Conservation (phyloP, 495 filamentous ascomycete genomes). For the Geoglossum glabrum region DNA sequence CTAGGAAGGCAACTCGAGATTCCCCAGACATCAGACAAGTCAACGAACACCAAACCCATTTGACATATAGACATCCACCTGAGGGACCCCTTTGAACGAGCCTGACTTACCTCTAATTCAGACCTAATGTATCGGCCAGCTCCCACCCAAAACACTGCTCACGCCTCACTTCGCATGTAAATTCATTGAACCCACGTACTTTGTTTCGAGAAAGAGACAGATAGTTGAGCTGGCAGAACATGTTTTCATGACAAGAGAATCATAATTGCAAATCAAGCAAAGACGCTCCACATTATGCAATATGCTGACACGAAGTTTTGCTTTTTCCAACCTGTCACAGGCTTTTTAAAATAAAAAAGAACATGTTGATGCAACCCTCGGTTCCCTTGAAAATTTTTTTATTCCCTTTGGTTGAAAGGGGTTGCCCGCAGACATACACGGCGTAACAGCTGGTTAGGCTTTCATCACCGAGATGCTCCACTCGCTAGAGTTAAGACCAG, state of each 20-base stretch:
- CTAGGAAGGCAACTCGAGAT: neutral
- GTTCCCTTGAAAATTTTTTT: neutral
- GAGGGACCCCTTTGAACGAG: neutral
- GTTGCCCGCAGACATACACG: neutral
- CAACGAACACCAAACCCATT: neutral
- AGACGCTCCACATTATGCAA: slow-evolving; percentile 1
- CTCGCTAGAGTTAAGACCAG: neutral
- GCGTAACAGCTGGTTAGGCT: neutral
- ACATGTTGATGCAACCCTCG: neutral
- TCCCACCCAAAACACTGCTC: neutral
- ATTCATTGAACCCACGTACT: neutral
- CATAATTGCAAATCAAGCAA: slow-evolving; percentile 1
- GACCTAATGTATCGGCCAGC: neutral
- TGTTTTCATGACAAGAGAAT: neutral
- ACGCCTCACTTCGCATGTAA: neutral
- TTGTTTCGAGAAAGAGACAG: neutral
- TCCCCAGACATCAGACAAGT: neutral
- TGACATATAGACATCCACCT: neutral
- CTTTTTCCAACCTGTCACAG: neutral
- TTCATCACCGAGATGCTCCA: neutral
- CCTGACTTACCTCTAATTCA: neutral
- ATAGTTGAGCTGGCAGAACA: neutral
- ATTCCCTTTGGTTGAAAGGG: neutral
- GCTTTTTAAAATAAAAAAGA: neutral
- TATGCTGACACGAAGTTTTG: slow-evolving; percentile 1